Conservation (phyloP, 1,139 yeast genomes). For the Sugiyamaella paludigena region DNA sequence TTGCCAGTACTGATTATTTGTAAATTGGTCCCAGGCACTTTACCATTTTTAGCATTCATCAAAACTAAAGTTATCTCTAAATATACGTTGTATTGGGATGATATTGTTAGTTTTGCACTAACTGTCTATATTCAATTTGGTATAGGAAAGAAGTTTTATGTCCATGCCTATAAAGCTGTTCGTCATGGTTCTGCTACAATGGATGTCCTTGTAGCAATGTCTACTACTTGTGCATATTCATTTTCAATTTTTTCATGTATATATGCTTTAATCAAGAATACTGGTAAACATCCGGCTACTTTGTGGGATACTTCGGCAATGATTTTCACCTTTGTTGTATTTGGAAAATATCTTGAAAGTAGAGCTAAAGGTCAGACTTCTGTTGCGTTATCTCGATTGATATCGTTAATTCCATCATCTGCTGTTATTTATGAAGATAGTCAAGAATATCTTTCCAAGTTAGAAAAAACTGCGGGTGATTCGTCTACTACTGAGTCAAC, state of each 20-base stretch:
- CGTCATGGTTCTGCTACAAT: constrained; percentile 80
- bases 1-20: constrained; percentile 60
- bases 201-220: constrained; percentile 87
- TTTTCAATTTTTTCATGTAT: constrained; percentile 67
- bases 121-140: constrained; percentile 68
- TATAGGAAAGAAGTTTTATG: constrained; percentile 62
- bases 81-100: constrained; percentile 42
- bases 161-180: constrained; percentile 63
- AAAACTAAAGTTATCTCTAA: constrained; percentile 23
- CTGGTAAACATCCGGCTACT: constrained; percentile 54
- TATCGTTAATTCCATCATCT: constrained; percentile 75
- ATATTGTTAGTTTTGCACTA: constrained; percentile 59
- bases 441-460: constrained; percentile 16
- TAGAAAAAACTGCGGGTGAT: constrained; percentile 4
- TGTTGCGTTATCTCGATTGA: constrained; percentile 73
- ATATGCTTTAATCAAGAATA: constrained; percentile 41
- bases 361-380: constrained; percentile 94
- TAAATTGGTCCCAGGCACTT: constrained; percentile 45
- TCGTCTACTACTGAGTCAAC: constrained; percentile 9
- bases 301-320: constrained; percentile 85
- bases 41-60: constrained; percentile 30
- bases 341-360: constrained; percentile 90
- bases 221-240: constrained; percentile 73
- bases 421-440: constrained; percentile 53
- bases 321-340: constrained; percentile 76